Evolutionary conservation across 345 rosid genomes (phyloP), one percentile per base, ranked within the genome.

Genomic region (Camelina laxa): DNA sequence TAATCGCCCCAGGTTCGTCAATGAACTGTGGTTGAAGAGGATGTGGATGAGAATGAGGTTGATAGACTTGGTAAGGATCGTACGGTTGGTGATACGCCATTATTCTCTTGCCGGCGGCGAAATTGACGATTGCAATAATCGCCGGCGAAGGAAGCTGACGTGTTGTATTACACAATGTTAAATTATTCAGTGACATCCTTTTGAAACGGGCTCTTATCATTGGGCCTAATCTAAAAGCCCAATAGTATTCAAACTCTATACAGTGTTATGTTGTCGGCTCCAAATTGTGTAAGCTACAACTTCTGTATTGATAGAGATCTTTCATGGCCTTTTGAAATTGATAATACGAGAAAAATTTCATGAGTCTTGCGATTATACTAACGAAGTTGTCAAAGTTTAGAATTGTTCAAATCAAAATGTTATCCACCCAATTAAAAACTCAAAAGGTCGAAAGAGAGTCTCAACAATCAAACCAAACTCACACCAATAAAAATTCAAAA

Each of bases 31-130:
- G 71, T 45, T 36, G 84, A 14, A 22, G 61, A 7, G 56, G 63
- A 17, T 47, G 76, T 5, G 19, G 24, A 22, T 55, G 55, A 69
- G 49, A 48, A 60, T 33, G 82, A 39, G 72, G 53, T 19, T 75
- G 81, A 31, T 69, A 86, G 20, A 73, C 81, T 78, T 75, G 87
- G 81, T 82, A 87, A 7, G 93, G 89, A 72, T 87, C 93, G 82
- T 83, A 88, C 6, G 82, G 83, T 39, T 71, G 89, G 61, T 81
- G 86, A 44, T 68, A 69, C 20, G 89, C 85, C 90, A 87, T 88
- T 60, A 51, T n/a, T 47, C 50, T 24, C 45, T 30, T 45, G 60
- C 38, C 65, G 80, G 58, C 70, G 75, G 70, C 36, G 45, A 76
- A 5, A 17, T 39, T 22, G 64, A 53, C 74, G 75, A 65, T 45